Evolutionary conservation across 2,329 filamentous ascomycete species (phyloP).

Genomic region (Aspergillus sp.): DNA sequence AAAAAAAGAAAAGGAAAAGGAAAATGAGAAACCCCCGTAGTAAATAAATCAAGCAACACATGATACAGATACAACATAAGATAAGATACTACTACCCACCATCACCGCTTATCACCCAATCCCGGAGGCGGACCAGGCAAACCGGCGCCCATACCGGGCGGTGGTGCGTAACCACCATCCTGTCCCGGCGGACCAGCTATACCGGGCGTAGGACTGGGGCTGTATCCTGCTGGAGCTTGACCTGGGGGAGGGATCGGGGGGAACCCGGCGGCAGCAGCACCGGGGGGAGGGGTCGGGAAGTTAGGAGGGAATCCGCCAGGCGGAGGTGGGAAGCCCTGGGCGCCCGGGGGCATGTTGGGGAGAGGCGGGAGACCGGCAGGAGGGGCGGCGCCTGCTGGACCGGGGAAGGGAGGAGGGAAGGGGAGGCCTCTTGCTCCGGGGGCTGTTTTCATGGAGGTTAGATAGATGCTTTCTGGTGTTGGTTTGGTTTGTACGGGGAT

Average conservation of each 20-base stretch:
- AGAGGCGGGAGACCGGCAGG: slow-evolving; percentile 39
- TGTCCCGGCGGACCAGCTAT: slow-evolving; percentile 32
- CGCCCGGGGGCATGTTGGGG: slow-evolving; percentile 41
- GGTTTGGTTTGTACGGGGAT: background rate
- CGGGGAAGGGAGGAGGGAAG: slow-evolving; percentile 52
- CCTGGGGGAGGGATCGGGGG: slow-evolving; percentile 36
- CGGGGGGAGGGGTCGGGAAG: slow-evolving; percentile 48
- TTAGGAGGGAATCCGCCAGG: slow-evolving; percentile 37
- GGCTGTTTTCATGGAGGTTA: slow-evolving; percentile 39
- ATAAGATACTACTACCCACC: background rate
- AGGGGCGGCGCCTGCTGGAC: slow-evolving; percentile 38
- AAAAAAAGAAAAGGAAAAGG: slow-evolving; percentile 7
- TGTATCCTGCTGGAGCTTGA: slow-evolving; percentile 24
- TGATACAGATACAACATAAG: slow-evolving; percentile 4
- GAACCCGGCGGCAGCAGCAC: slow-evolving; percentile 29
- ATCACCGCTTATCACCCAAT: slow-evolving; percentile 31
- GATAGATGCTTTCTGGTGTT: background rate
- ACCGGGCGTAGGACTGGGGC: slow-evolving; percentile 31
- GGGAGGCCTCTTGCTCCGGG: slow-evolving; percentile 58
- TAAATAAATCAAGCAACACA: background rate
- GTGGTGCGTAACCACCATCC: slow-evolving; percentile 32
- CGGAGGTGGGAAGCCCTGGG: slow-evolving; percentile 24
- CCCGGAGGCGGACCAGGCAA: slow-evolving; percentile 31
- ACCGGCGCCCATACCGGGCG: slow-evolving; percentile 28
- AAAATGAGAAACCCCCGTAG: background rate